Evolutionary conservation across 495 filamentous ascomycete genomes (phyloP), one percentile per base, ranked within the genome.

Genomic region (Lophium mytilinum): DNA sequence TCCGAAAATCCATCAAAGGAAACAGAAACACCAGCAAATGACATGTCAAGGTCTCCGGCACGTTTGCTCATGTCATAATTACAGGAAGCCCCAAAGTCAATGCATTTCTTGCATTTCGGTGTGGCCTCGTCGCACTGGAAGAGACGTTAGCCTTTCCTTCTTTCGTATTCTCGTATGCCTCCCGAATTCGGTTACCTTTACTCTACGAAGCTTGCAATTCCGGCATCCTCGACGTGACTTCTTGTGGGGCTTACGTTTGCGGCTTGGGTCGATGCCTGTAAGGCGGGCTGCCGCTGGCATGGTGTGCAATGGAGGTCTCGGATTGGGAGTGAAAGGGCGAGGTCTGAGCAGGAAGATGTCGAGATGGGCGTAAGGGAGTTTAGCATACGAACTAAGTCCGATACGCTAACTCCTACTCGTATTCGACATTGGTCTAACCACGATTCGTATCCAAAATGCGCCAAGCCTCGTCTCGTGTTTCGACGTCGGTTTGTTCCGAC

Each of bases 61-160:
- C 66, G 19, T 19, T 56, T 39, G 7, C 47, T 42, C 51, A 54
- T 55, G 47, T 67, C 67, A 56, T 73, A 79, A 57, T 66, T 70
- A 64, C 75, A 79, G 10, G 65, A 55, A 3, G 76, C 72, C 14
- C 74, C 69, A 53, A 71, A 79, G 4, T 63, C 40, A 10, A 61
- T 34, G 54, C 76, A 78, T 55, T 66, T 71, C 41, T 66, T 58
- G 62, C 76, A 78, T 9, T 52, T 53, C 9, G 75, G 76, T 37
- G 68, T 71, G 1, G 57, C 61, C 56, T 77, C 75, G 58, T 78
- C 76, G 65, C 75, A 78, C 76, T 78, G 18, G 15, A 54, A n/a
- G 34, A 14, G 30, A 1, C 1, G 30, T 51, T 24, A 51, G 49
- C 15, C 15, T 17, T 47, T 47, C 11, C 24, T 6, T 30, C 24